phyloP scores from a whole-genome alignment of 2,329 filamentous ascomycete species.

The Scedosporium boydii region DNA sequence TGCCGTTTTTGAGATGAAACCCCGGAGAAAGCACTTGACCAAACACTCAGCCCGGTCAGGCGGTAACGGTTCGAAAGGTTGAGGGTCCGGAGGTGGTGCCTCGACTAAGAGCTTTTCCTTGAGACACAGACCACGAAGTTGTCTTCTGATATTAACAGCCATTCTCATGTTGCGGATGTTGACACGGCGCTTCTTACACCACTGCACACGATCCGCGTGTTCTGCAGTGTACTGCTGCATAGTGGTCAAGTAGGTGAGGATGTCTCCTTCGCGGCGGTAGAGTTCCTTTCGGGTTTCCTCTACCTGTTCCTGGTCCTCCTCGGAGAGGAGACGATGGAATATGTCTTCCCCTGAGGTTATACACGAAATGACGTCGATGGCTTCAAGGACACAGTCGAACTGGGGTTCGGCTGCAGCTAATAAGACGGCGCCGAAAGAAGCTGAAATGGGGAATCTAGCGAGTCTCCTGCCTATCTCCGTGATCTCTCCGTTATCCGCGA shows the following conservation, averaged over 20 bases:
- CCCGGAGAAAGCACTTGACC: constrained; percentile 52
- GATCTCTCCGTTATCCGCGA: constrained; percentile 63
- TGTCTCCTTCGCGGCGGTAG: constrained; percentile 51
- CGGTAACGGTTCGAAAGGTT: constrained; percentile 43
- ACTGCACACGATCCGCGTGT: constrained; percentile 41
- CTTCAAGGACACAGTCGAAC: constrained; percentile 66
- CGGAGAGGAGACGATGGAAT: constrained; percentile 49
- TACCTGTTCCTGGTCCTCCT: constrained; percentile 44
- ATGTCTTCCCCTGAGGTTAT: constrained; percentile 55
- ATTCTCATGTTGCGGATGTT: constrained; percentile 53
- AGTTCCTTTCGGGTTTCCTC: constrained; percentile 47
- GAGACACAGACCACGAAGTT: constrained; percentile 47
- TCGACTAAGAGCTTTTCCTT: constrained; percentile 40
- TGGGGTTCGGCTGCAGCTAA: constrained; percentile 66
- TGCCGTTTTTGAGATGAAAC: constrained; percentile 52
- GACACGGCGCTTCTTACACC: constrained; percentile 49
- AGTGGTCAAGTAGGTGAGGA: constrained; percentile 54
- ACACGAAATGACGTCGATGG: constrained; percentile 71
- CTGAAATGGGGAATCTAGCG: constrained; percentile 73
- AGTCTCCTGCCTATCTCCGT: constrained; percentile 67
- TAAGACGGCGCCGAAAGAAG: constrained; percentile 71
- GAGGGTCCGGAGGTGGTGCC: constrained; percentile 38
- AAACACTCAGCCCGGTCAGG: constrained; percentile 45
- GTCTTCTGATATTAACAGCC: constrained; percentile 51
- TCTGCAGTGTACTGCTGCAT: constrained; percentile 53